These are phyloP conservation scores for Trichosanthes truncata DNA, from an alignment of 306 rosid genomes.

Conservation along the genomic window DNA sequence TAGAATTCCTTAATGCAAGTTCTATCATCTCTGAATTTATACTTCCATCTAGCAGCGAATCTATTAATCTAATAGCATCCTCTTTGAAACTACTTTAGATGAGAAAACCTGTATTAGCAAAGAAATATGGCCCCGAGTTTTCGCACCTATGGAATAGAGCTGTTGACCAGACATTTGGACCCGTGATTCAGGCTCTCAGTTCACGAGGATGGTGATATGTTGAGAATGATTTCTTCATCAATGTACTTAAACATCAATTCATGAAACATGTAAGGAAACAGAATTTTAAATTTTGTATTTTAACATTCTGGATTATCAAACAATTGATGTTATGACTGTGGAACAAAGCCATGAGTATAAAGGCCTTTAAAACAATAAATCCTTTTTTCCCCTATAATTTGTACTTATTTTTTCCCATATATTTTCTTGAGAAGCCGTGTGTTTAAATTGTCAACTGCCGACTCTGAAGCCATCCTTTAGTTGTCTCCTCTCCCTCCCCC, in stretches of 20 bases:
- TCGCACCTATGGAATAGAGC: conserved; percentile 76
- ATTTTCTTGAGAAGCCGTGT: neutral
- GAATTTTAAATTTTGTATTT: neutral
- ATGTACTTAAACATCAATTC: neutral
- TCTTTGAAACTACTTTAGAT: conserved; percentile 28
- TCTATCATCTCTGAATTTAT: neutral
- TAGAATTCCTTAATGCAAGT: neutral
- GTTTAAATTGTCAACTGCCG: neutral
- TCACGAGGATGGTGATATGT: conserved; percentile 75
- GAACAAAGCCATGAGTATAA: neutral
- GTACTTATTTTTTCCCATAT: neutral
- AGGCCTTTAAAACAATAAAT: neutral
- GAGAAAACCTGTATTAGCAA: conserved; percentile 57
- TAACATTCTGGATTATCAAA: neutral
- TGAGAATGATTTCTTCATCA: conserved; percentile 1
- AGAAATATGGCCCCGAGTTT: conserved; percentile 46
- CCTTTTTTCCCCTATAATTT: neutral
- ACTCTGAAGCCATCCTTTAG: neutral
- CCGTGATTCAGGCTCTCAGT: conserved; percentile 59
- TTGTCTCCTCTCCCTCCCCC: neutral
- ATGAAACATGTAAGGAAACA: neutral
- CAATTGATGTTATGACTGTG: neutral
- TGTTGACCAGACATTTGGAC: conserved; percentile 67
- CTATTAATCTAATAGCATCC: neutral
- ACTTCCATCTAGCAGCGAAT: neutral